Base-by-base conservation (phyloP, 495 filamentous ascomycete genomes). In the Daldinia concentrica region DNA sequence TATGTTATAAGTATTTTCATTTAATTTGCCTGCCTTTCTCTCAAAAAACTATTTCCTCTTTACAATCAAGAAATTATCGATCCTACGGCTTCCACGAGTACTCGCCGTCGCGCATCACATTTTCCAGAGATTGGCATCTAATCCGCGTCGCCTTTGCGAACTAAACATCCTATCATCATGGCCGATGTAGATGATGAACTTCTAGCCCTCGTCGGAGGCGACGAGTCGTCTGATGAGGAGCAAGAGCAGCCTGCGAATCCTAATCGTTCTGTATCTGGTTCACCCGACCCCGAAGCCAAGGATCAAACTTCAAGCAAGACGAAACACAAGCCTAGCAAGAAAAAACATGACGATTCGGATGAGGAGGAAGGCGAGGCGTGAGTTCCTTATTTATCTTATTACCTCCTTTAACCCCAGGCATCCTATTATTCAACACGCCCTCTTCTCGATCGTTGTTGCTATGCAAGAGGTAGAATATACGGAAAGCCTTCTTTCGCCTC, bases 141-240 rank as follows among this genome's bases (percentile, higher is more conserved):
- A 4, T 48, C 19, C 17, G 17, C 24, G 43, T 48, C 43, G 43
- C 43, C 43, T 24, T 9, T 19, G 43, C 43, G 17, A 48, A 24
- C 11, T 22, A 48, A 22, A 48, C 9, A 22, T 48, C 8, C 11
- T 14, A 36, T 59, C 63, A 79, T 8, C 59, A 91, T 90, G 83
- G 89, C 91, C 62, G 91, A 93, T 74, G 85, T 97, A 66, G 94
- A 97, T 75, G 92, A 92, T 60, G 93, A 97, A 80, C 86, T 97
- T 72, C 90, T 97, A 59, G 93, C 91, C 67, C 87, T 97, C 59
- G 94, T 94, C 17, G 94, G 93, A 69, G 89, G 81, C 56, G 82
- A 86, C 60, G 82, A 81, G 60, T 85, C 82, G 6, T 85, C 84
- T 27, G 83, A 82, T 57, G 85, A 85, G 68, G 85, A 86, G 45